Evolutionary conservation across 495 filamentous ascomycete genomes (phyloP).

Genomic region (Xeromyces bisporus): DNA sequence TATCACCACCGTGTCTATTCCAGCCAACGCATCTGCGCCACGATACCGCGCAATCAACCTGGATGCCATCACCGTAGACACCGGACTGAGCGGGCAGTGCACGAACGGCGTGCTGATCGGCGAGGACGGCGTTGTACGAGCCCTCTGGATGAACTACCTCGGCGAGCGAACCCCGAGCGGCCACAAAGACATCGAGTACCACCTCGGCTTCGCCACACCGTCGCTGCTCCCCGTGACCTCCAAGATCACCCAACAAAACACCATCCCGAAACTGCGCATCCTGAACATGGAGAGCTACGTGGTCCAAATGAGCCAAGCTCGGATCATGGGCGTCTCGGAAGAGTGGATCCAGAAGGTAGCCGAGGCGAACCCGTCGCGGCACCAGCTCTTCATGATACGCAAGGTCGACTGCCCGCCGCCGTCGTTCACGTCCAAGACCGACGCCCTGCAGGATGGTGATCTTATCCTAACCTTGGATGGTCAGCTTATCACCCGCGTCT

Average conservation of each 20-base stretch:
- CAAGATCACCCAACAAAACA: slow-evolving; percentile 70
- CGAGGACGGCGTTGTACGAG: slow-evolving; percentile 82
- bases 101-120: slow-evolving; percentile 86
- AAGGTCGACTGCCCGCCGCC: slow-evolving; percentile 65
- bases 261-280: slow-evolving; percentile 67
- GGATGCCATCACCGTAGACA: slow-evolving; percentile 95
- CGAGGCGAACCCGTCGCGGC: slow-evolving; percentile 67
- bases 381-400: slow-evolving; percentile 97
- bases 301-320: slow-evolving; percentile 93
- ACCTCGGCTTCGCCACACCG: slow-evolving; percentile 81
- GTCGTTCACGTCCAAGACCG: slow-evolving; percentile 15
- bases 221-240: slow-evolving; percentile 69
- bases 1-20: slow-evolving; percentile 93
- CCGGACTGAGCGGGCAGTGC: slow-evolving; percentile 74
- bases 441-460: slow-evolving; percentile 67
- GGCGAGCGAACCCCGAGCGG: slow-evolving; percentile 66
- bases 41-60: slow-evolving; percentile 91
- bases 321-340: slow-evolving; percentile 92
- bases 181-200: slow-evolving; percentile 89
- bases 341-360: slow-evolving; percentile 88
- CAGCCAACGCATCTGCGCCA: slow-evolving; percentile 79
- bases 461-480: slow-evolving; percentile 83
- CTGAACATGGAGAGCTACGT: slow-evolving; percentile 86
- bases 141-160: slow-evolving; percentile 90
- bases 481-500: slow-evolving; percentile 81